Evolutionary conservation across 768 basidiomycete species (phyloP).

Genomic region (Lactarius tabidus): DNA sequence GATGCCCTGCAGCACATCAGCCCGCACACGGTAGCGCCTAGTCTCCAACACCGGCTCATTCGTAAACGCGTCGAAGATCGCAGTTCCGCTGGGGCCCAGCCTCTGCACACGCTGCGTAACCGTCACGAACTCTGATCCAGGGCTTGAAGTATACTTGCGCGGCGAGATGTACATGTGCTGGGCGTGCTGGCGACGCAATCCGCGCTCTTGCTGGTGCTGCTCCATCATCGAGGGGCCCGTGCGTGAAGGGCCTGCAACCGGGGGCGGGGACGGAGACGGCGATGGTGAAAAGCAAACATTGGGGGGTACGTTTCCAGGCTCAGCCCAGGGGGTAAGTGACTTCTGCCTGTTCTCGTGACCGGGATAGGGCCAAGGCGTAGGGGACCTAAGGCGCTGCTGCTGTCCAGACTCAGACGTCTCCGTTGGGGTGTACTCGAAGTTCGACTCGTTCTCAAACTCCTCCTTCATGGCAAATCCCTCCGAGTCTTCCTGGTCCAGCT

Average conservation of each 20-base stretch:
- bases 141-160: background rate
- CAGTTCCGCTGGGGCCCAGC: slow-evolving; percentile 16
- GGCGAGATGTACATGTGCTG: background rate
- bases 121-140: background rate
- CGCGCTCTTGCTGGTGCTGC: background rate
- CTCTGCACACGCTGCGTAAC: background rate
- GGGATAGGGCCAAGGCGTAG: background rate
- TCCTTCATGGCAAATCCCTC: background rate
- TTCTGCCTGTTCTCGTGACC: background rate
- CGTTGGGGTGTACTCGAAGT: background rate
- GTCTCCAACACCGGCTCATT: background rate
- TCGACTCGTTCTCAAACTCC: slow-evolving; percentile 1
- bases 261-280: background rate
- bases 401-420: background rate
- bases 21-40: slow-evolving; percentile 4
- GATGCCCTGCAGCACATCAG: background rate
- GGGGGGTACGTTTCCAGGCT: background rate
- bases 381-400: background rate
- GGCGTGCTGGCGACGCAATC: background rate
- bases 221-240: background rate
- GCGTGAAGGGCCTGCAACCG: background rate
- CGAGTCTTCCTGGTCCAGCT: background rate
- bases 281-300: background rate
- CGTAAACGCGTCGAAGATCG: slow-evolving; percentile 8
- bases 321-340: background rate